Percentiles rank a stretch among this genome's conserved stretches.
Conservation (phyloP, 305 asterid genomes). For the Solanum hybrid region DNA sequence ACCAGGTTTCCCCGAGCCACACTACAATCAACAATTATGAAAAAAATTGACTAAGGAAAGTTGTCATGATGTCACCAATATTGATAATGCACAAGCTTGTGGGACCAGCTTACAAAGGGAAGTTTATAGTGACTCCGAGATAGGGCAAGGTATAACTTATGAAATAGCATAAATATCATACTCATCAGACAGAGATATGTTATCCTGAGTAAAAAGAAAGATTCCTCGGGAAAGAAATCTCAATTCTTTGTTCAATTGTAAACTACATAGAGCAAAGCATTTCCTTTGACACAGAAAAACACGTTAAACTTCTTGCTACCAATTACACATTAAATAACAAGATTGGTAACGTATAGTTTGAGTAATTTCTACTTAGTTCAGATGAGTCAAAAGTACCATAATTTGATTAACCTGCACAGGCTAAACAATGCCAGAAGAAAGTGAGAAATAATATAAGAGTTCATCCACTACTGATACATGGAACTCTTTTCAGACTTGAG, state of each 20-base stretch:
- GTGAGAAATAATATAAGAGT: background rate
- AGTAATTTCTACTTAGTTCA: background rate
- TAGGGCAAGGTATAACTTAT: background rate
- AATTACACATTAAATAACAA: background rate
- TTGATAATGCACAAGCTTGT: background rate
- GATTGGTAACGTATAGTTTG: background rate
- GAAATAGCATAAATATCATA: background rate
- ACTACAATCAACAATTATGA: conserved; percentile 38
- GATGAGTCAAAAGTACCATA: background rate
- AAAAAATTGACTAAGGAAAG: background rate
- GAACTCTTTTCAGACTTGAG: background rate
- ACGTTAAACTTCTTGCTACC: background rate
- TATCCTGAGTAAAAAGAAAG: background rate
- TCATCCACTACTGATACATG: background rate
- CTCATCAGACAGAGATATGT: background rate
- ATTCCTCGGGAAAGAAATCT: background rate
- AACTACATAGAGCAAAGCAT: background rate
- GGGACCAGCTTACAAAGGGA: background rate
- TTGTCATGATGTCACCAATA: background rate
- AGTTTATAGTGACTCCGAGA: background rate
- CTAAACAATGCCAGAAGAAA: background rate
- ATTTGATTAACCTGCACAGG: background rate
- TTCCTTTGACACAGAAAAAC: background rate
- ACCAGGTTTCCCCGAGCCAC: conserved; percentile 40
- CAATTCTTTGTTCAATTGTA: background rate